Percentiles rank a stretch among this genome's conserved stretches.
Conservation (phyloP, 371 early-diverging fungal species). For the Ordospora pajunii region DNA sequence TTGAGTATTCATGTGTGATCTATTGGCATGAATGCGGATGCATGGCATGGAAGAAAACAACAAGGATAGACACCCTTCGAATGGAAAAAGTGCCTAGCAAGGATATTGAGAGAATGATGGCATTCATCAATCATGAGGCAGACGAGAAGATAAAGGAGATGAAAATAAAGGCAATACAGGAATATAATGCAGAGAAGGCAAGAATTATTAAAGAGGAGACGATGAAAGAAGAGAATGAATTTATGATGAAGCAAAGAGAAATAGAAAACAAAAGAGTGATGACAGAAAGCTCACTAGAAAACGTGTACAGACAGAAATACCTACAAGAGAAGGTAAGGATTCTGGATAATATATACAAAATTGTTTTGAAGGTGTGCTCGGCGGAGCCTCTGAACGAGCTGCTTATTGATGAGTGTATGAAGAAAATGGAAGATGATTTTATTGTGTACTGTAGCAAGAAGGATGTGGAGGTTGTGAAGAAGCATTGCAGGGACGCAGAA, state of each 20-base stretch:
- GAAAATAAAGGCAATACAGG: slow-evolving; percentile 54
- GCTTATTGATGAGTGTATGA: slow-evolving; percentile 29
- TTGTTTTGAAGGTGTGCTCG: neutral
- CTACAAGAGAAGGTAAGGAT: slow-evolving; percentile 42
- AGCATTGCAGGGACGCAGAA: slow-evolving; percentile 3
- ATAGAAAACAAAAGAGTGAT: slow-evolving; percentile 37
- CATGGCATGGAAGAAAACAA: neutral
- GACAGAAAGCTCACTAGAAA: slow-evolving; percentile 38
- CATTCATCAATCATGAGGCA: slow-evolving; percentile 59
- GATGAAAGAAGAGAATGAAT: slow-evolving; percentile 26
- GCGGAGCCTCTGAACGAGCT: slow-evolving; percentile 4
- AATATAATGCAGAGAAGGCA: slow-evolving; percentile 55
- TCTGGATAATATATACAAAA: slow-evolving; percentile 29
- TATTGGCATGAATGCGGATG: no score
- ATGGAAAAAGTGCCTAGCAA: slow-evolving; percentile 46
- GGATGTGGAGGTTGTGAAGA: slow-evolving; percentile 16
- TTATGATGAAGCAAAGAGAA: slow-evolving; percentile 42
- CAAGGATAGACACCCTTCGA: neutral
- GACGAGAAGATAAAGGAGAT: slow-evolving; percentile 59
- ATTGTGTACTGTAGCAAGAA: slow-evolving; percentile 10
- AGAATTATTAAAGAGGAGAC: slow-evolving; percentile 35
- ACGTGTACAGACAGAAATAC: slow-evolving; percentile 36
- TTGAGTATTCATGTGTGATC: neutral
- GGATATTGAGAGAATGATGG: slow-evolving; percentile 61
- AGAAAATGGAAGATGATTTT: slow-evolving; percentile 33